Base-by-base conservation (phyloP, 2,329 filamentous ascomycete genomes). In the Colletotrichum sp. region DNA sequence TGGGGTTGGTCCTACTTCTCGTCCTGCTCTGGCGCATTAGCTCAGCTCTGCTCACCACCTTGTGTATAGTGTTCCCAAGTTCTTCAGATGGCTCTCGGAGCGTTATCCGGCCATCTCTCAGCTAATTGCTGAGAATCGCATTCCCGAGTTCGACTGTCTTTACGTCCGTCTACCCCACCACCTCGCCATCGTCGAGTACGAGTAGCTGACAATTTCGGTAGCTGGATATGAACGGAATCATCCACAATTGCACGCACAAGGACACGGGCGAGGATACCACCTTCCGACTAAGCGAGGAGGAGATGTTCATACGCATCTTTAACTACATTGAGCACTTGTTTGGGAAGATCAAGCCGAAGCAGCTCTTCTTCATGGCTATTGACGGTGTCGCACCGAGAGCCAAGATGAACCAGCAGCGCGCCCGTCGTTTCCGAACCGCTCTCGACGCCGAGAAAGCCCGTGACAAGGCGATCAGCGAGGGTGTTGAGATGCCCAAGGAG, bases 271-370 rank as follows among this genome's bases (percentile, higher is more conserved):
- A 98, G 83, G 96, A 96, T 83, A 93, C 96, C 6, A 95, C 95
- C 2, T 98, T 98, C 82, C 95, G 97, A 71, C 93, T 99, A 86
- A 96, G 94, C 73, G 98, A 99, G 85, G 96, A 99, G 85, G 95
- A 98, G 85, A 99, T 99, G 97, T 99, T 99, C 84, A 98, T 99
- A 80, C 95, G 96, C 75, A 99, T 99, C 82, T 99, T 99, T 92
- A 99, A 99, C 87, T 99, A 99, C 85, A 99, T 99, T 79, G 97
- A 99, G 86, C 97, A 99, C 87, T 87, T 99, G 69, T 99, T 98
- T 85, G 96, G 96, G 81, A 99, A 98, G 86, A 99, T 99, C 84
- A 99, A 99, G 86, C 97, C 97, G 15, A 96, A 98, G 87, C 94
- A 98, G 89, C 91, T 99, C 44, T 99, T 99, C 88, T 99, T 98